Evolutionary conservation across 495 filamentous ascomycete genomes (phyloP), one percentile per base, ranked within the genome.

Genomic region (Venustampulla echinocandica): DNA sequence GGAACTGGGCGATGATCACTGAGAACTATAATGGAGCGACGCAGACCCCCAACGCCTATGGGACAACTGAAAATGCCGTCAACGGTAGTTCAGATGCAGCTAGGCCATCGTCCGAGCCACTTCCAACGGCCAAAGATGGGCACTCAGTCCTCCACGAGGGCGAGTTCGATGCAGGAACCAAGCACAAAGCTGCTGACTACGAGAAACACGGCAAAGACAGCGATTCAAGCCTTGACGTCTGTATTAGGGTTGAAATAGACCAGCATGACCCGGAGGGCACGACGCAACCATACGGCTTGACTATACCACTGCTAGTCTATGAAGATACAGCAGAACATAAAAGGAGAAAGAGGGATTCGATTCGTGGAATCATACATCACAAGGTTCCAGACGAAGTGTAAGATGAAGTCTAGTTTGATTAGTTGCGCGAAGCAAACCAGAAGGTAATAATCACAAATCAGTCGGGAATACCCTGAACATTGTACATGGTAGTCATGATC

Each of bases 1-100:
- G 90, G 43, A 95, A 96, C 66, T 95, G 82, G 61, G 83, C 89
- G 48, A 79, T 82, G 48, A 76, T 97, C 49, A 84, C 82, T 24
- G 87, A 94, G 48, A 76, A 76, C 54, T 27, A 27, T 4, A 24
- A 32, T 10, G 21, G 22, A 4, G 33, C 4, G 10, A 39, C 23
- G 2, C 35, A 42, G n/a, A n/a, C n/a, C n/a, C n/a, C n/a, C n/a
- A n/a, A n/a, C n/a, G 30, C 38, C n/a, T 22, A 40, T 25, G 11
- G 6, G 4, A 15, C 19, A 2, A 56, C 50, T 24, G 40, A 34
- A 25, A 14, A 23, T 21, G 23, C 40, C 35, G 28, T 27, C n/a
- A 43, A 47, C 37, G 49, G 45, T 11, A 22, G 10, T 9, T 6
- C 9, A 23, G 30, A 28, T 33, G 18, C 34, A 17, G 23, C 19